Conservation (phyloP, 805 yeast genomes). For the Kluyveromyces wickerhamii region DNA sequence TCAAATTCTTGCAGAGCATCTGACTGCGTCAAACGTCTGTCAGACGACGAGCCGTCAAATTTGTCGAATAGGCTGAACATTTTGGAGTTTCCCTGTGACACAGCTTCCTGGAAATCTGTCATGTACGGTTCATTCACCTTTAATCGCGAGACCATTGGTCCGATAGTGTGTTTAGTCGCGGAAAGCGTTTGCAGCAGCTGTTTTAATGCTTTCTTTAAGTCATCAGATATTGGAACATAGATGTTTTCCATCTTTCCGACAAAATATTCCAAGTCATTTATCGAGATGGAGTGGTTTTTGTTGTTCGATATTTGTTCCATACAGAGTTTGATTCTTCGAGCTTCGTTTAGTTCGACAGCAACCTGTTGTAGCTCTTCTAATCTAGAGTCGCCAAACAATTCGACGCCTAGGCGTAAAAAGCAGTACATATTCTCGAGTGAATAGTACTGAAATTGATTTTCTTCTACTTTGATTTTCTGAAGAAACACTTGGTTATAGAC, state of each 20-base stretch:
- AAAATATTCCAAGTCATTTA: slow-evolving; percentile 10
- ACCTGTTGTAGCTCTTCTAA: slow-evolving; percentile 16
- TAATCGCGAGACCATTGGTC: no score
- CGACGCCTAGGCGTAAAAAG: slow-evolving; percentile 17
- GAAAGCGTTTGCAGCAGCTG: no score
- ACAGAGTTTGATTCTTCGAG: slow-evolving; percentile 11
- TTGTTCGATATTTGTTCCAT: slow-evolving; percentile 11
- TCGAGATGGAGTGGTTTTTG: slow-evolving; percentile 7
- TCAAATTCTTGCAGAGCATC: slow-evolving; percentile 19
- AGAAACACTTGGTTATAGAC: slow-evolving; percentile 13
- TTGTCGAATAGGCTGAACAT: slow-evolving; percentile 12
- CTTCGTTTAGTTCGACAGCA: slow-evolving; percentile 12
- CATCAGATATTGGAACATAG: slow-evolving; percentile 18
- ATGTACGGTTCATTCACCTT: no score
- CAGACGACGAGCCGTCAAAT: slow-evolving; percentile 26
- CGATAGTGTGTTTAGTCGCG: no score
- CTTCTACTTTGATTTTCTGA: slow-evolving; percentile 4
- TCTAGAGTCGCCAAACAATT: slow-evolving; percentile 14
- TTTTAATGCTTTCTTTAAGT: background rate
- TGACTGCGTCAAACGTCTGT: slow-evolving; percentile 26
- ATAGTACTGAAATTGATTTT: slow-evolving; percentile 9
- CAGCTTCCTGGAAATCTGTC: no score
- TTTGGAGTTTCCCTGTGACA: no score
- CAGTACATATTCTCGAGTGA: slow-evolving; percentile 9
- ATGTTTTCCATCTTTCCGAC: slow-evolving; percentile 7